Base-by-base conservation (phyloP, 768 basidiomycete species). In the Rhizopogon salebrosus region DNA sequence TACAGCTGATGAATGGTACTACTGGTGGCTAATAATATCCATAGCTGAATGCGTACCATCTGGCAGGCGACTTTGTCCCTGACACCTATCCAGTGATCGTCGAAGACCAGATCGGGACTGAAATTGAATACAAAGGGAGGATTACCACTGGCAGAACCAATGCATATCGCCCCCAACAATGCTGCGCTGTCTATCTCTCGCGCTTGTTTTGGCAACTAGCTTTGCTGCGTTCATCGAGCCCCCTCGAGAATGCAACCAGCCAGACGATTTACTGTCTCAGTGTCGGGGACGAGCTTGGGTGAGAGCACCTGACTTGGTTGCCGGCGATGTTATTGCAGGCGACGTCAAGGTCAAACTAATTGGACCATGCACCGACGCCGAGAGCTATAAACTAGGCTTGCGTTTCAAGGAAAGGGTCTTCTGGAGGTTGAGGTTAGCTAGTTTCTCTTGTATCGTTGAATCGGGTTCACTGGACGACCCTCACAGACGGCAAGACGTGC, bases 241-340 rank as follows among this genome's bases (percentile, higher is more conserved):
- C 16, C 18, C 16, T 24, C 23, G 9, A 24, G 8, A 16, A 41
- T 41, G 14, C 16, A 11, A 6, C 14, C 8, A 49, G 6, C 35
- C 34, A 26, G 7, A 4, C 1, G 4, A 49, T 49, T 14, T 8
- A 36, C 16, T 16, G 10, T 14, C 34, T 22, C 38, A 31, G 3
- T 43, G 50, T 45, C 26, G 40, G 14, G 50, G n/a, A 18, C 50
- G n/a, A 10, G 35, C 50, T 9, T 51, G 41, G 50, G 50, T 51
- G 24, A 24, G 50, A 43, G 41, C 41, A 34, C 50, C 41, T 10
- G 29, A 51, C 22, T 27, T 51, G 50, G 18, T 39, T 18, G 26
- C 50, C n/a, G 20, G 22, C 8, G 22, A 26, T 41, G n/a, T 51
- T 14, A 46, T 51, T 2, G 24, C 24, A 22, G 50, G 50, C 9